These are phyloP conservation scores for Rhodosporidiobolus sp. DNA, from an alignment of 768 basidiomycete species.

Conservation along the genomic window DNA sequence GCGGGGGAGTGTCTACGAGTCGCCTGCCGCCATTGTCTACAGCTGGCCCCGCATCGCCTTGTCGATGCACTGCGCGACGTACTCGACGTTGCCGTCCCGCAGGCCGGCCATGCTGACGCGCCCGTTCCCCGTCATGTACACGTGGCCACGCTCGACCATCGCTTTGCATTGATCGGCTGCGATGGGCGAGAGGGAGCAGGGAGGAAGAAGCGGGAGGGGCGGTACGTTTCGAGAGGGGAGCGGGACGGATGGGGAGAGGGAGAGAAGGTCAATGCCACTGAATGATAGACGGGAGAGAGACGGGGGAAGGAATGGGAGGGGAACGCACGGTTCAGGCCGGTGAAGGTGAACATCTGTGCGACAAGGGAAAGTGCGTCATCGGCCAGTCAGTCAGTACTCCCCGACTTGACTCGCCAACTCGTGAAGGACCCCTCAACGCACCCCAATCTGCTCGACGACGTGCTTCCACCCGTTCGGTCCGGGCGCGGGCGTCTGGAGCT, in stretches of 20 bases:
- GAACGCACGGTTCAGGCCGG: conserved; percentile 62
- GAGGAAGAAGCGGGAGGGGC: conserved; percentile 53
- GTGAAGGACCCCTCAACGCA: conserved; percentile 51
- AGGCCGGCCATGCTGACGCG: conserved; percentile 90
- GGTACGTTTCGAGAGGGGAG: conserved; percentile 55
- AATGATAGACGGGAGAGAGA: no score
- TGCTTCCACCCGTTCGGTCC: conserved; percentile 64
- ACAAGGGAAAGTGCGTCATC: no score
- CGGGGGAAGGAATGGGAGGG: neutral
- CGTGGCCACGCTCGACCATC: conserved; percentile 79
- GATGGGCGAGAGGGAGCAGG: neutral
- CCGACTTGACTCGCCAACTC: neutral
- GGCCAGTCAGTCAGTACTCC: neutral
- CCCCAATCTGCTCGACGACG: conserved; percentile 92
- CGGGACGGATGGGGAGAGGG: conserved; percentile 55
- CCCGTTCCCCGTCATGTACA: conserved; percentile 92
- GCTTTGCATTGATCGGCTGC: conserved; percentile 69
- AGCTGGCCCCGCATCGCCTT: conserved; percentile 50
- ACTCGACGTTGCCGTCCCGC: conserved; percentile 76
- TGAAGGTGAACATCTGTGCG: conserved; percentile 61
- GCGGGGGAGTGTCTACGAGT: no score
- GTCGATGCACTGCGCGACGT: conserved; percentile 83
- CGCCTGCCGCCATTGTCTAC: no score
- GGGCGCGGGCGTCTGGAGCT: conserved; percentile 68
- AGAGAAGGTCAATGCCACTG: conserved; percentile 4